Base-by-base conservation (phyloP, 306 rosid species). In the Hippophae gyantsensis region DNA sequence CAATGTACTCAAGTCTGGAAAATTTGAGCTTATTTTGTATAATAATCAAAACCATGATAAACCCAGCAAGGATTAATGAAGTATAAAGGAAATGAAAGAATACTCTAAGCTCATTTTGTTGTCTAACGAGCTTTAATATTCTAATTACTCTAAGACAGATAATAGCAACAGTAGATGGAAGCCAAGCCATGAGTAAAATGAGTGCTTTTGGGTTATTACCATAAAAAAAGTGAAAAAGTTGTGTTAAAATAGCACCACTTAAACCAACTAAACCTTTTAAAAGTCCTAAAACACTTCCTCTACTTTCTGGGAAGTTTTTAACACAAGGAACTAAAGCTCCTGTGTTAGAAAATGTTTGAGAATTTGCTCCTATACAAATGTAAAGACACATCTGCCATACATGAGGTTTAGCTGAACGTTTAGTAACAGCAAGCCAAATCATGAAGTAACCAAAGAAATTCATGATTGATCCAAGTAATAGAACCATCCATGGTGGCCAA, bases 371-470 rank as follows among this genome's bases (percentile, higher is more conserved):
- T 6, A 67, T 13, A 48, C 51, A 58, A 23, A 67, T 51, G 58
- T 27, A 67, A 11, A 11, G 52, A 6, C 71, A 58, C 71, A 57
- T 66, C 13, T 66, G 45, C 71, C 70, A 65, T 10, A 65, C 46
- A 8, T 48, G 57, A 1, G 63, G 70, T 52, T 65, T 56, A 1
- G 49, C 56, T 12, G 32, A 18, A 10, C 13, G 46, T 1, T 27
- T 43, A 0, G 13, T 57, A 7, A 65, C 32, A 6, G 63, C 26
- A n/a, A 18, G 38, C 62, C 57, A 65, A 26, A 56, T 65, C 70
- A 65, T 65, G 70, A 65, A 18, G 48, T 65, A 56, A 48, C 63
- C 71, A 6, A 49, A 42, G 63, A 66, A 66, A 52, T 66, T 57
- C 63, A 57, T 57, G 50, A 53, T 63, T 42, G 58, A 49, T 13